Percentiles rank a stretch among this genome's conserved stretches.
Conservation (phyloP, 768 basidiomycete species). For the Paxillus rubicundulus region DNA sequence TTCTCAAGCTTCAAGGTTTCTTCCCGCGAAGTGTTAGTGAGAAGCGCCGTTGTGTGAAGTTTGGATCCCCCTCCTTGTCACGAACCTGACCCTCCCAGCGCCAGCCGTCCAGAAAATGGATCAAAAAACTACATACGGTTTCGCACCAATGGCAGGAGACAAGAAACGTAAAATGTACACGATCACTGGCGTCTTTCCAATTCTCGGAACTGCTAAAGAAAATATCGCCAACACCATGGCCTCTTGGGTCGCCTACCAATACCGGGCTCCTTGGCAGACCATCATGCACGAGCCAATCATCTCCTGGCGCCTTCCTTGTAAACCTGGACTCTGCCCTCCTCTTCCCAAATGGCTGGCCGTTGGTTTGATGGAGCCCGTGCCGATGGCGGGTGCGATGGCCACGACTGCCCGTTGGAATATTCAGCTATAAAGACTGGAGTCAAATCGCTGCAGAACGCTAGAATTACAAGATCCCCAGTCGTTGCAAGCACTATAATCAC, state of each 20-base stretch:
- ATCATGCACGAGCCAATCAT: background rate
- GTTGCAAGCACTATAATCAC: background rate
- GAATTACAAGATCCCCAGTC: background rate
- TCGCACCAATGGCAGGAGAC: background rate
- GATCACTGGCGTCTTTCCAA: background rate
- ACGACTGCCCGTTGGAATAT: too few species aligned
- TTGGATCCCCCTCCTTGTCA: background rate
- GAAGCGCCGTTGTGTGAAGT: background rate
- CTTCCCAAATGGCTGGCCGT: slow-evolving; percentile 9
- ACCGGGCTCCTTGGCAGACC: background rate
- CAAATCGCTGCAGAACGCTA: background rate
- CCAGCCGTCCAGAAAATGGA: background rate
- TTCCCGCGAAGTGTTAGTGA: background rate
- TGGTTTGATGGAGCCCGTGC: slow-evolving; percentile 17
- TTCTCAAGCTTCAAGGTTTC: background rate
- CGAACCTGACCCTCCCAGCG: background rate
- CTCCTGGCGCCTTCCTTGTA: background rate
- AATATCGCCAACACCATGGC: background rate
- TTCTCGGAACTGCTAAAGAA: background rate
- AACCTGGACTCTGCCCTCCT: background rate
- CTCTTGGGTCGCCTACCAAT: background rate
- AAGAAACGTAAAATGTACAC: background rate
- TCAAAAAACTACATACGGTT: too few species aligned
- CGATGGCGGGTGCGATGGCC: slow-evolving; percentile 8
- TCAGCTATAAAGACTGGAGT: too few species aligned